A percentile compares a stretch with the other conserved stretches of the same genome.
Conservation (phyloP, 495 filamentous ascomycete genomes). For the Aspergillus biplanus region DNA sequence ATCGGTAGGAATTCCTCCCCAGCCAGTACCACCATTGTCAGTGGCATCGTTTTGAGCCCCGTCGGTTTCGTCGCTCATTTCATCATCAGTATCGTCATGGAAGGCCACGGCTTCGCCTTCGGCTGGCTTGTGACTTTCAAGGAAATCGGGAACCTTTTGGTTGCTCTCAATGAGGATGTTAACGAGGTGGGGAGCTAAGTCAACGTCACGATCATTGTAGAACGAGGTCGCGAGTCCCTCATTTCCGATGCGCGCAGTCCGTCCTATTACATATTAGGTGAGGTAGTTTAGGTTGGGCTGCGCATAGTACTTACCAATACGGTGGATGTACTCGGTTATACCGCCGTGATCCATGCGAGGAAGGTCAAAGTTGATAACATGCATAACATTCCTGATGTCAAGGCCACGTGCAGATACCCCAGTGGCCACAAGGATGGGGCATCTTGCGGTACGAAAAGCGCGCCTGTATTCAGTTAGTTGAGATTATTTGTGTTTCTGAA, state of each 20-base stretch:
- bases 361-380: constrained; percentile 92
- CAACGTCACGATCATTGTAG: constrained; percentile 73
- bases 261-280: constrained; percentile 59
- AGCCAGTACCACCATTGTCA: constrained; percentile 13
- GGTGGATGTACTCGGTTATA: constrained; percentile 91
- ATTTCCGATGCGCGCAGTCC: constrained; percentile 93
- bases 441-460: constrained; percentile 72
- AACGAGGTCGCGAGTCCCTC: constrained; percentile 86
- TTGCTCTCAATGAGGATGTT: constrained; percentile 79
- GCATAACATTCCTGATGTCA: constrained; percentile 82
- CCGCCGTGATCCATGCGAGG: constrained; percentile 73
- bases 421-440: constrained; percentile 83
- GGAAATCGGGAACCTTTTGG: constrained; percentile 81
- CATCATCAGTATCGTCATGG: constrained; percentile 66
- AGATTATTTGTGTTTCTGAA: background rate
- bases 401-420: constrained; percentile 87
- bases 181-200: constrained; percentile 69
- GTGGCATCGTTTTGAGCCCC: constrained; percentile 17
- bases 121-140: constrained; percentile 61
- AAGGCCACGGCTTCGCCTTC: constrained; percentile 55
- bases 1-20: constrained; percentile 22
- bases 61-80: constrained; percentile 41
- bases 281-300: background rate
- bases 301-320: constrained; percentile 68
- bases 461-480: constrained; percentile 49